phyloP scores from a whole-genome alignment of 2,329 filamentous ascomycete species.

The Fusarium haematococcum region DNA sequence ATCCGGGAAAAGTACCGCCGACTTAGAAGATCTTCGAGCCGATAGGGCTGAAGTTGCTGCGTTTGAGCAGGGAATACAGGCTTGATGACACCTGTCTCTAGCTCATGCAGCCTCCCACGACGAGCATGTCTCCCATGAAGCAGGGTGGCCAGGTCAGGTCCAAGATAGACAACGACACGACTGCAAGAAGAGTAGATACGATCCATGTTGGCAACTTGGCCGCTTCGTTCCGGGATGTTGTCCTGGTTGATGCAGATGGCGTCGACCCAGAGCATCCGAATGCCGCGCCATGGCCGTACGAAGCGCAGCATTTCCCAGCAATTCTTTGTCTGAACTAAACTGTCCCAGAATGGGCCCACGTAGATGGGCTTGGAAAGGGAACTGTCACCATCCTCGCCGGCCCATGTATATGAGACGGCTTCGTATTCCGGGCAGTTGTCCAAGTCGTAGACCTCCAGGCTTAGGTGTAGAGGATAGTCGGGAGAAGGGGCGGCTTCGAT shows the following conservation, averaged over 20 bases:
- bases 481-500: background rate
- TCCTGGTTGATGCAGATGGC: conserved; percentile 5
- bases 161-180: background rate
- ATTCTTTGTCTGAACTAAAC: background rate
- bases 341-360: background rate
- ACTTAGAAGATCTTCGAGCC: background rate
- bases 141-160: background rate
- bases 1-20: background rate
- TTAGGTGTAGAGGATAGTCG: background rate
- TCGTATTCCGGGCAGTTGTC: background rate
- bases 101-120: background rate
- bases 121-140: background rate
- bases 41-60: too few species aligned
- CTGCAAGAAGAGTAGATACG: background rate
- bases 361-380: background rate
- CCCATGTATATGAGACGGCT: background rate
- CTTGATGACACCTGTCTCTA: background rate
- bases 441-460: background rate
- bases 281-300: background rate
- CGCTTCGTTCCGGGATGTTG: background rate
- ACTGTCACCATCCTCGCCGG: background rate
- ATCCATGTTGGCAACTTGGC: background rate
- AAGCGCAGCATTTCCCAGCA: background rate
- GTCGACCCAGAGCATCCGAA: conserved; percentile 2
- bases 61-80: background rate